phyloP scores from a whole-genome alignment of 73 alveolate species.

The Urostyla sp. region DNA sequence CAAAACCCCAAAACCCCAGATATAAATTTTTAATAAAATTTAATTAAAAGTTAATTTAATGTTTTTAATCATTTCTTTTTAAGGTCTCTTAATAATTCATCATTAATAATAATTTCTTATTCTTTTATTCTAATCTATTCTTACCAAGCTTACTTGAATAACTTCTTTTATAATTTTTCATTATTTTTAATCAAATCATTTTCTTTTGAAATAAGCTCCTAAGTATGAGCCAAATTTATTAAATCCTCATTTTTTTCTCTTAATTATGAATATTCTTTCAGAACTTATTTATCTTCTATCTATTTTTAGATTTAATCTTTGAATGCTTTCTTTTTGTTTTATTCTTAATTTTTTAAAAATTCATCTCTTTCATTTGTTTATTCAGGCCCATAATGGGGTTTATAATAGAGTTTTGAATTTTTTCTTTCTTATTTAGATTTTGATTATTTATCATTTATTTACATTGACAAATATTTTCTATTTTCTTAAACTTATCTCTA shows the following conservation, averaged over 20 bases:
- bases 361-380: slow-evolving; percentile 21
- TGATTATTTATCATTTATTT: slow-evolving; percentile 1
- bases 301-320: neutral
- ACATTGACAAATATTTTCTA: neutral
- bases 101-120: neutral
- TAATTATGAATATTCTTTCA: neutral
- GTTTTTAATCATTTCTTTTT: no score
- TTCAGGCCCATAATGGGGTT: slow-evolving; percentile 65
- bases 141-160: neutral
- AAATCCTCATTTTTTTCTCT: neutral
- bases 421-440: neutral
- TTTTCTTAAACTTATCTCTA: neutral
- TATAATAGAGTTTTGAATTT: slow-evolving; percentile 6
- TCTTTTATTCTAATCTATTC: neutral
- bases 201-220: neutral
- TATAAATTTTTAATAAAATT: no score
- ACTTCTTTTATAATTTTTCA: neutral
- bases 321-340: neutral
- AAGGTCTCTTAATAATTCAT: neutral
- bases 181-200: neutral
- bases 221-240: neutral
- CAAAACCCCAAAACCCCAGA: no score
- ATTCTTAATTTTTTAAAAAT: neutral
- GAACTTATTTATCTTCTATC: neutral
- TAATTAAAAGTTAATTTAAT: no score